Evolutionary conservation across 805 yeast species (phyloP).

Genomic region (Saccharomycopsis fermentans): DNA sequence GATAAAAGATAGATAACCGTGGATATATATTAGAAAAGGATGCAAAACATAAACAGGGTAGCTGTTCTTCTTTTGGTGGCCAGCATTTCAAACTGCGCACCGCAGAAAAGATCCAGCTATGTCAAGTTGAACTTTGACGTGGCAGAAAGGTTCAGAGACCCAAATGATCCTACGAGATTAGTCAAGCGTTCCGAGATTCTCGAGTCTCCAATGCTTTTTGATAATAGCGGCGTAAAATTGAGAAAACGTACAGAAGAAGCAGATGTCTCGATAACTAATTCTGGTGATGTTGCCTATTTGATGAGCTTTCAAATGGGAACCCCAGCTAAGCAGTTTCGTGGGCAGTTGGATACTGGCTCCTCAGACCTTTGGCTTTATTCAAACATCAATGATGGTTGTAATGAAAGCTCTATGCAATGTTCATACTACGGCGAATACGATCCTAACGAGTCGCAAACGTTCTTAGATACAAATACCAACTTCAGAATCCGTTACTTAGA

Average conservation of each 20-base stretch:
- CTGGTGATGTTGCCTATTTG: conserved; percentile 39
- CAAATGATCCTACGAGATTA: neutral
- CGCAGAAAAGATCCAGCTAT: neutral
- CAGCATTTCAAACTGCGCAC: neutral
- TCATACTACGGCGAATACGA: conserved; percentile 28
- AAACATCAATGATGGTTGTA: neutral
- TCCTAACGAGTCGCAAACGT: conserved; percentile 26
- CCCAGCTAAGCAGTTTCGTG: conserved; percentile 32
- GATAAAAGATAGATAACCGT: no score
- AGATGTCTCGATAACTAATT: conserved; percentile 19
- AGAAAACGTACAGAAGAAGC: neutral
- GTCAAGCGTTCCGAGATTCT: neutral
- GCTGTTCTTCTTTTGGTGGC: neutral
- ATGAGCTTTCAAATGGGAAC: conserved; percentile 26
- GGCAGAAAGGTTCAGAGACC: neutral
- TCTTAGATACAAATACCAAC: conserved; percentile 23
- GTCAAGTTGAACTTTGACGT: neutral
- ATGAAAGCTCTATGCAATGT: conserved; percentile 1
- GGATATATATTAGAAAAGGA: neutral
- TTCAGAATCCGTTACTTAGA: conserved; percentile 39
- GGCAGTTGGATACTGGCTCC: conserved; percentile 40
- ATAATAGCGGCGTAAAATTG: neutral
- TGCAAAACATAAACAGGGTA: neutral
- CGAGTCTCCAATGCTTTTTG: neutral
- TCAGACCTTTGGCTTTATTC: conserved; percentile 34